Evolutionary conservation across 805 yeast genomes (phyloP).

Genomic region (Candida peoriensis): DNA sequence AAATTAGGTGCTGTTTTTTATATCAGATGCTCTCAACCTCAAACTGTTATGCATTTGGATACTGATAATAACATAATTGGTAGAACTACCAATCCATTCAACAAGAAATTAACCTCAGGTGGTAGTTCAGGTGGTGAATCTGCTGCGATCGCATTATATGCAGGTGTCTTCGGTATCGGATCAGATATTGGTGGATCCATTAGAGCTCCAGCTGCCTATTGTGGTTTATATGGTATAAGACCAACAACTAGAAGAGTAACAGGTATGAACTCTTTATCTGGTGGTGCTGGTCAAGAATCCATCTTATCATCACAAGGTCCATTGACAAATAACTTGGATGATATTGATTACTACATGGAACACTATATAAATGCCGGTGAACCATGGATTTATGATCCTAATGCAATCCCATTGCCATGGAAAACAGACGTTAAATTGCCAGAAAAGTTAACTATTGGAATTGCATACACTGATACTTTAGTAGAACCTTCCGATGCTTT

Average conservation of each 20-base stretch:
- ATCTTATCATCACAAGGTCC: conserved; percentile 71
- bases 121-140: conserved; percentile 76
- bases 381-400: conserved; percentile 54
- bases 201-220: conserved; percentile 62
- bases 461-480: conserved; percentile 57
- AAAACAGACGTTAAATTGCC: conserved; percentile 26
- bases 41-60: conserved; percentile 65
- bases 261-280: conserved; percentile 22
- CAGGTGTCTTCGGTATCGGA: conserved; percentile 59
- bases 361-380: conserved; percentile 45
- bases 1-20: conserved; percentile 46
- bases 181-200: conserved; percentile 72
- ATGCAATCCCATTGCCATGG: conserved; percentile 35
- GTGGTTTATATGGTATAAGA: conserved; percentile 56
- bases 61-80: conserved; percentile 58
- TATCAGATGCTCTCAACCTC: conserved; percentile 65
- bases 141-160: conserved; percentile 51
- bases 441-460: conserved; percentile 50
- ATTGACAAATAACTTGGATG: conserved; percentile 56
- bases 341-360: conserved; percentile 65
- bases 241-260: conserved; percentile 49
- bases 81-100: conserved; percentile 54
- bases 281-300: conserved; percentile 41
- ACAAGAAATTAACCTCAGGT: conserved; percentile 55
- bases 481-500: conserved; percentile 67